Evolutionary conservation across 2,329 filamentous ascomycete genomes (phyloP).

Genomic region (Fusarium sp.): DNA sequence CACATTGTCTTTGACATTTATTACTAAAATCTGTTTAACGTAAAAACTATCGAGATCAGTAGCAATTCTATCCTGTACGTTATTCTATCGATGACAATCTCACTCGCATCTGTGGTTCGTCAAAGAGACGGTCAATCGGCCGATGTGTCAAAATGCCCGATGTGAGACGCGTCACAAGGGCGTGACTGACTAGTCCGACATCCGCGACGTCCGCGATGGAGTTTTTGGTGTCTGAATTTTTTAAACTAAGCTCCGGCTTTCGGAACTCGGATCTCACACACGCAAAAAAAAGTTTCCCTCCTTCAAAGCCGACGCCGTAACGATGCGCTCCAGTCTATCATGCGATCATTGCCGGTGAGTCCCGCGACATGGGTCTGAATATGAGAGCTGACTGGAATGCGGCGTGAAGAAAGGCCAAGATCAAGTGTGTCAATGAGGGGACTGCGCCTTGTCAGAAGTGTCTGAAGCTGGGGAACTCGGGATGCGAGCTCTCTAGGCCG

Average conservation of each 20-base stretch:
- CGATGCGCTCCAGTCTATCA: conserved; percentile 51
- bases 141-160: not conserved
- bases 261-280: conserved; percentile 8
- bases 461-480: conserved; percentile 38
- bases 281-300: not conserved
- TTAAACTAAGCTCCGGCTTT: not conserved
- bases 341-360: conserved; percentile 51
- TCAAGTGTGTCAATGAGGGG: conserved; percentile 51
- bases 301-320: conserved; percentile 21
- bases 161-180: not conserved
- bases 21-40: not conserved
- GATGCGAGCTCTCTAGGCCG: conserved; percentile 43
- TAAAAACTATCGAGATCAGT: not conserved
- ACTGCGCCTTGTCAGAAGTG: conserved; percentile 49
- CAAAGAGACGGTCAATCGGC: not conserved
- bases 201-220: conserved; percentile 5
- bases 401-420: conserved; percentile 48
- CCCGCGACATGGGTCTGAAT: not conserved
- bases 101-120: too few species aligned
- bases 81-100: not conserved
- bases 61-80: not conserved
- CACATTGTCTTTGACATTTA: not conserved
- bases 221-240: not conserved
- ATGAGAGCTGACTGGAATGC: not conserved
- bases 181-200: conserved; percentile 1